These are phyloP conservation scores for Iberis pinnata DNA, from an alignment of 345 rosid genomes.

Conservation along the genomic window DNA sequence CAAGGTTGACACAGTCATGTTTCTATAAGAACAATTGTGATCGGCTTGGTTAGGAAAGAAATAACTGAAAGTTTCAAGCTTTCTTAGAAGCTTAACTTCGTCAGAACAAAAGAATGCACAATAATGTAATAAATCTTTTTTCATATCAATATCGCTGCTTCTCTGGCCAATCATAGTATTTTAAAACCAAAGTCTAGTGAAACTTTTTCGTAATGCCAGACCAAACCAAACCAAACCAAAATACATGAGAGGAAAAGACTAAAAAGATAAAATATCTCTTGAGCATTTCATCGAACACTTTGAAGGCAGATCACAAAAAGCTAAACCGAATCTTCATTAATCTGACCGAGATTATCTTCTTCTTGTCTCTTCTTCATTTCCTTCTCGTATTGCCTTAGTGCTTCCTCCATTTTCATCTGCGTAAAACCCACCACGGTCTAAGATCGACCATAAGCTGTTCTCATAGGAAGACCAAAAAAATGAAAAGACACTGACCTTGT, in stretches of 20 bases:
- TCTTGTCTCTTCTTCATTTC: slow-evolving; percentile 47
- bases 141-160: too few species aligned
- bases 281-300: slow-evolving; percentile 30
- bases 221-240: slow-evolving; percentile 1
- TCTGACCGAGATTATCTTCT: slow-evolving; percentile 21
- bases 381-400: slow-evolving; percentile 54
- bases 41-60: too few species aligned
- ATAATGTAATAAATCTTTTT: too few species aligned
- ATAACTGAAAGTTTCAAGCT: too few species aligned
- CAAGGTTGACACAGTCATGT: too few species aligned
- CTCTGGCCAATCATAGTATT: too few species aligned
- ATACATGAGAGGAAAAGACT: background rate
- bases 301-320: background rate
- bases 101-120: too few species aligned
- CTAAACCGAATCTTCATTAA: slow-evolving; percentile 20
- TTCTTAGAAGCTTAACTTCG: too few species aligned
- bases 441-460: too few species aligned
- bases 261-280: background rate
- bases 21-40: too few species aligned
- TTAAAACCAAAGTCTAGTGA: background rate
- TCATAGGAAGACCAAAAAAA: too few species aligned
- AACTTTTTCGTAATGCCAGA: background rate
- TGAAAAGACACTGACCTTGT: slow-evolving; percentile 41
- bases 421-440: background rate
- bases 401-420: slow-evolving; percentile 78